Conservation (phyloP, 345 rosid species). For the Pistacia vera region DNA sequence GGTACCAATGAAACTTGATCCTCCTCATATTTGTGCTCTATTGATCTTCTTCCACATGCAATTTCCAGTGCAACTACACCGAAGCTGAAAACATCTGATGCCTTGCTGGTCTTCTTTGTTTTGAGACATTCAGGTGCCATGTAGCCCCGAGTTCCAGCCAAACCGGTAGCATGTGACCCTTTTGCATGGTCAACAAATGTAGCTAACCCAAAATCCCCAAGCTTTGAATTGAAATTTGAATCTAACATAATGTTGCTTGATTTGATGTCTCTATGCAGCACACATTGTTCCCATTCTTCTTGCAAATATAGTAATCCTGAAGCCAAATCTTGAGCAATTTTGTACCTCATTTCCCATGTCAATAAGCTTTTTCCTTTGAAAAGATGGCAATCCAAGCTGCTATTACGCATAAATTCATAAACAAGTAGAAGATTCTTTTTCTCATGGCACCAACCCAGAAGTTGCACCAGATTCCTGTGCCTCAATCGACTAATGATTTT, state of each 20-base stretch:
- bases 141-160: constrained; percentile 28
- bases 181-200: constrained; percentile 13
- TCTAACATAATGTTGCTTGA: constrained; percentile 29
- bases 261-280: constrained; percentile 26
- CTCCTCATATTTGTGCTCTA: neutral
- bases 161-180: constrained; percentile 16
- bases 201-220: constrained; percentile 28
- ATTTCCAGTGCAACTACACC: constrained; percentile 39
- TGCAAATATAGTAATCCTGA: constrained; percentile 22
- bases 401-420: constrained; percentile 22
- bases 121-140: constrained; percentile 21
- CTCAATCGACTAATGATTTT: constrained; percentile 31
- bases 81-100: constrained; percentile 41
- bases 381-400: constrained; percentile 20
- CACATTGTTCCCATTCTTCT: constrained; percentile 24
- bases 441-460: constrained; percentile 35
- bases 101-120: constrained; percentile 1
- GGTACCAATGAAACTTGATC: neutral
- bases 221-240: constrained; percentile 21
- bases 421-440: constrained; percentile 23
- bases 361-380: constrained; percentile 8
- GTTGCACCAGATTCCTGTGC: constrained; percentile 35
- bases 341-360: constrained; percentile 23
- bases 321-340: constrained; percentile 21
- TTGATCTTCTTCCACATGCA: constrained; percentile 24